Evolutionary conservation across 306 rosid species (phyloP), one percentile per base, ranked within the genome.

Genomic region (Medicago lupulina): DNA sequence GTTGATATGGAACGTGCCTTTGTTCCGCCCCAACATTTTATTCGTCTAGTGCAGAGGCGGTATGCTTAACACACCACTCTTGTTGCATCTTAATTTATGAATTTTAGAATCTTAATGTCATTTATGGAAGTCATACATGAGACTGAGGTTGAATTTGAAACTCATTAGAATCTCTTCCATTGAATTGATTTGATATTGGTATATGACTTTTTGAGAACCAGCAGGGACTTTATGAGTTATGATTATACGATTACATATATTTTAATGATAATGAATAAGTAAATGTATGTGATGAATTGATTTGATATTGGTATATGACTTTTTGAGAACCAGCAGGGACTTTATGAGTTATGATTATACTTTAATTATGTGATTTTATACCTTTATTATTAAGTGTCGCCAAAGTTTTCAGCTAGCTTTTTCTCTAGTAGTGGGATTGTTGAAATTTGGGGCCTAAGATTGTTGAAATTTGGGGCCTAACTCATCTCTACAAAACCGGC

Each of bases 1-100:
- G 97, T 95, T 74, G 99, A 95, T 83, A 95, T 95, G 99, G 99
- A 95, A 80, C 93, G 99, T 51, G 96, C 97, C 83, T 95, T 92
- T 92, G 99, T 95, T 74, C 99, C 99, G 19, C 99, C 99, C 10
- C 99, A 95, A 55, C 99, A 95, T 76, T 95, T 95, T 58, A 95
- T 95, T 80, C 97, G 99, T 79, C 86, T 95, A 70, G 96, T 95
- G 82, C 97, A 95, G 83, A 89, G 99, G 80, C 89, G 99, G 99
- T 95, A 88, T 67, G 86, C 54, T 60, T 54, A 64, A 67, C 58
- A 47, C 39, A 44, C 64, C 65, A 70, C 78, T 62, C 69, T 31
- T 21, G 13, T 51, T 68, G 34, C 59, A 69, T 64, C 59, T 72
- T 44, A 18, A 69, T 58, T 14, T 80, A 34, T 76, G 53, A 72